Percentiles rank a stretch among this genome's conserved stretches.
phyloP scores from a whole-genome alignment of 208 protist species.

The Strigomonas culicis region DNA sequence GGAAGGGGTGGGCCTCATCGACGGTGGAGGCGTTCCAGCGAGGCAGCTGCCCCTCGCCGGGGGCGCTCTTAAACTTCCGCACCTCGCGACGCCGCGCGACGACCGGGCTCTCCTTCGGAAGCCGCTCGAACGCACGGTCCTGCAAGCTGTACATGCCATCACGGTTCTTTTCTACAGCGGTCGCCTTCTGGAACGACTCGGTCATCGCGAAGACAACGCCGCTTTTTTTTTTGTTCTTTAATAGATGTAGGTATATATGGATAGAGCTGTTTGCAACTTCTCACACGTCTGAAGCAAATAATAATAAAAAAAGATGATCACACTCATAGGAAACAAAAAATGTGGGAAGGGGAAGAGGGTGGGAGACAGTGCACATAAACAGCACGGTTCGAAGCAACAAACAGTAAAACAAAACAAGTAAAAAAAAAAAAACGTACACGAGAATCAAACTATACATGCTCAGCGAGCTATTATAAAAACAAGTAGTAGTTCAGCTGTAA shows the following conservation, averaged over 20 bases:
- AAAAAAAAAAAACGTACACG: neutral
- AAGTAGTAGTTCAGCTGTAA: neutral
- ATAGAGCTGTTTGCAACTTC: no score
- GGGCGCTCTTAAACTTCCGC: constrained; percentile 28
- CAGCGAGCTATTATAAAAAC: neutral
- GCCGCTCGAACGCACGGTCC: constrained; percentile 47
- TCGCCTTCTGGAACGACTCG: neutral
- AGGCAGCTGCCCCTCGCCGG: constrained; percentile 23
- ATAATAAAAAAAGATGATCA: constrained; percentile 11
- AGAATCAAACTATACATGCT: neutral
- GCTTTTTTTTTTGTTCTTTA: no score
- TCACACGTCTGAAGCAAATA: constrained; percentile 5
- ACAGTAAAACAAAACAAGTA: no score
- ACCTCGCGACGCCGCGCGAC: constrained; percentile 38
- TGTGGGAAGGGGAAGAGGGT: no score
- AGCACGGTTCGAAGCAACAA: no score
- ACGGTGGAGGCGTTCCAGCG: constrained; percentile 62
- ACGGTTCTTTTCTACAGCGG: neutral
- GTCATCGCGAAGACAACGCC: neutral
- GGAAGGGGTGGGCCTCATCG: constrained; percentile 78
- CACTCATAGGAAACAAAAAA: neutral
- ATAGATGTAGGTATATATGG: no score
- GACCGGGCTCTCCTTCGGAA: constrained; percentile 21
- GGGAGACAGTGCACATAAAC: no score
- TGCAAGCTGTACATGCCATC: constrained; percentile 24